A percentile compares a stretch with the other conserved stretches of the same genome.
These are phyloP conservation scores for Graphiopsis chlorocephala DNA, from an alignment of 2,329 filamentous ascomycete species.

Conservation along the genomic window DNA sequence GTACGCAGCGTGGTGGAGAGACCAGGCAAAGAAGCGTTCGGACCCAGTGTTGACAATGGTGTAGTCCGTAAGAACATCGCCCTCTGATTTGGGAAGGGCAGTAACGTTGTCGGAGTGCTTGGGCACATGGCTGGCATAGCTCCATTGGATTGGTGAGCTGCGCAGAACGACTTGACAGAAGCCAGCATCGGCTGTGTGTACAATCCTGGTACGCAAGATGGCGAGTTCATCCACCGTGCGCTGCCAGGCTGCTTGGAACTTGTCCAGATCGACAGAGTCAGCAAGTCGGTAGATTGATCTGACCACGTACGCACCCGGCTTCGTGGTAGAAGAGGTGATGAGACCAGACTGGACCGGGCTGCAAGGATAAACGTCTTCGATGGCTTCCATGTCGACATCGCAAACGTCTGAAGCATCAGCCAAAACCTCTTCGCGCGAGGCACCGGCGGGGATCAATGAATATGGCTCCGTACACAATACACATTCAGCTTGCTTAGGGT, in stretches of 20 bases:
- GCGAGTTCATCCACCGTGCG: constrained; percentile 31
- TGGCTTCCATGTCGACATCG: constrained; percentile 18
- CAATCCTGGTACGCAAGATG: constrained; percentile 41
- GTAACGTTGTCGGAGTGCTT: constrained; percentile 5
- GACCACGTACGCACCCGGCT: constrained; percentile 10
- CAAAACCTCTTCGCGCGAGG: constrained; percentile 5
- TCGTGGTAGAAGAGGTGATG: constrained; percentile 30
- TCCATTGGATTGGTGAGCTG: not conserved
- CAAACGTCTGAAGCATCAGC: constrained; percentile 17
- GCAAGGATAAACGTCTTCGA: constrained; percentile 44
- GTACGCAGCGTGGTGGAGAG: constrained; percentile 9
- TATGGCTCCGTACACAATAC: constrained; percentile 2
- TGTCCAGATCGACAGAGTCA: constrained; percentile 30
- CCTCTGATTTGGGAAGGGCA: constrained; percentile 1
- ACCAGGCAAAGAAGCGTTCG: constrained; percentile 10
- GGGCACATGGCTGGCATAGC: not conserved
- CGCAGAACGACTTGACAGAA: constrained; percentile 37
- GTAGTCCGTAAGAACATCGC: constrained; percentile 10
- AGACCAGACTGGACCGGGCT: constrained; percentile 43
- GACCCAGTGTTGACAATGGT: constrained; percentile 7
- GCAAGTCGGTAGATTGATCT: constrained; percentile 9
- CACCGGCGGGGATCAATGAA: constrained; percentile 7
- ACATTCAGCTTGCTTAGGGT: not conserved
- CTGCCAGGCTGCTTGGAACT: constrained; percentile 39
- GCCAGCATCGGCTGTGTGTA: constrained; percentile 37